phyloP scores from a whole-genome alignment of 306 rosid genomes.

The Hylodesmum podocarpum region DNA sequence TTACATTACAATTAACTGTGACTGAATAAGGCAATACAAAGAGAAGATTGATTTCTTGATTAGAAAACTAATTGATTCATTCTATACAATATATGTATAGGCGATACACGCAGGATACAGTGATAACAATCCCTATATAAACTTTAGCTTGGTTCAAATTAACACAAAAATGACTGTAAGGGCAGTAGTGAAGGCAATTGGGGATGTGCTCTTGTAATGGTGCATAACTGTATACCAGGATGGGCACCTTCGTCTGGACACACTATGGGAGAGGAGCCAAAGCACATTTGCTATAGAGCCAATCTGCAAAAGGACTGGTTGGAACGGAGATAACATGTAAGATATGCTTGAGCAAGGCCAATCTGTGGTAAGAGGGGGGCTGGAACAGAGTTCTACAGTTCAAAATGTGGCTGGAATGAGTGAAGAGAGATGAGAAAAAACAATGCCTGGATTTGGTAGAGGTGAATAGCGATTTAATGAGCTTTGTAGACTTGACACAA shows the following conservation, averaged over 20 bases:
- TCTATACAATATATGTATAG: too few species aligned
- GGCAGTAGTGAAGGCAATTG: background rate
- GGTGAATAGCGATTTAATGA: background rate
- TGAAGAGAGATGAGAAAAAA: background rate
- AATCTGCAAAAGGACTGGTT: background rate
- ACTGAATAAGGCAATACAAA: background rate
- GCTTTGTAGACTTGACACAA: background rate
- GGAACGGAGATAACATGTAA: background rate
- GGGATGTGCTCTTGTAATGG: background rate
- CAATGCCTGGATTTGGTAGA: background rate
- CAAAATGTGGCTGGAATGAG: background rate
- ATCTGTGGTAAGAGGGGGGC: background rate
- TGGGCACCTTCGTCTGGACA: background rate
- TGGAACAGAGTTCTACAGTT: background rate
- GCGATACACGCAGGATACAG: background rate
- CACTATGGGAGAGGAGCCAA: background rate
- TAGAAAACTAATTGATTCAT: background rate
- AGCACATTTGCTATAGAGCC: background rate
- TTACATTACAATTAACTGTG: background rate
- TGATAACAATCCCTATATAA: background rate
- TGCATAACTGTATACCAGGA: background rate
- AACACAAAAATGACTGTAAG: background rate
- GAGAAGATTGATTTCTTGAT: background rate
- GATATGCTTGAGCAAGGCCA: background rate
- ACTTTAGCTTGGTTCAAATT: background rate